A percentile compares a stretch with the other conserved stretches of the same genome.
Conservation (phyloP, 176 grass and related monocot species). For the Puccinellia tenuiflora region DNA sequence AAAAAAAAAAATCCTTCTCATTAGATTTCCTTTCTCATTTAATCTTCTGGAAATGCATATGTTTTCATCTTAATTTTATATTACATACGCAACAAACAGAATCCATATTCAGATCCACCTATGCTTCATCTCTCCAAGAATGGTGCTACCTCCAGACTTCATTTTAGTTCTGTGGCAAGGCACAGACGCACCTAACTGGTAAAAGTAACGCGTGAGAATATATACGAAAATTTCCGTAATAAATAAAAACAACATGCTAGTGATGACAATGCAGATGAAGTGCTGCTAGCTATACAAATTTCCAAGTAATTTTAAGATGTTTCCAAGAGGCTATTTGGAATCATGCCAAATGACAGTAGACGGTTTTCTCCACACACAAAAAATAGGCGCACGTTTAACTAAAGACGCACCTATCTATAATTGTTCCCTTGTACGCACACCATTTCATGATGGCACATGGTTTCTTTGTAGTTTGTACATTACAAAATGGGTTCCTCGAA, state of each 20-base stretch:
- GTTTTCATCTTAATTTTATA: background rate
- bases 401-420: too few relatives aligned
- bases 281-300: background rate
- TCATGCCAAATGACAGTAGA: background rate
- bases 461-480: background rate
- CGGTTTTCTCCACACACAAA: background rate
- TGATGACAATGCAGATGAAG: background rate
- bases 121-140: background rate
- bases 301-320: background rate
- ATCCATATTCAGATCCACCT: background rate
- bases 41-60: too few relatives aligned
- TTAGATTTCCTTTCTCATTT: too few relatives aligned
- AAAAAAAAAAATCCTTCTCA: too few relatives aligned
- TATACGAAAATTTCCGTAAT: background rate
- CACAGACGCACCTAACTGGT: background rate
- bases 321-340: background rate
- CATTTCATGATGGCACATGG: background rate
- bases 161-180: background rate
- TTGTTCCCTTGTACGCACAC: background rate
- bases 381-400: too few relatives aligned
- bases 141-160: background rate
- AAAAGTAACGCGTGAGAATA: constrained; percentile 2
- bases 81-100: background rate
- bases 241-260: background rate
- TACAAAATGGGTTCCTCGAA: background rate